A percentile compares a stretch with the other conserved stretches of the same genome.
Conservation (phyloP, 2,329 filamentous ascomycete genomes). For the Neoarthrinium moseri region DNA sequence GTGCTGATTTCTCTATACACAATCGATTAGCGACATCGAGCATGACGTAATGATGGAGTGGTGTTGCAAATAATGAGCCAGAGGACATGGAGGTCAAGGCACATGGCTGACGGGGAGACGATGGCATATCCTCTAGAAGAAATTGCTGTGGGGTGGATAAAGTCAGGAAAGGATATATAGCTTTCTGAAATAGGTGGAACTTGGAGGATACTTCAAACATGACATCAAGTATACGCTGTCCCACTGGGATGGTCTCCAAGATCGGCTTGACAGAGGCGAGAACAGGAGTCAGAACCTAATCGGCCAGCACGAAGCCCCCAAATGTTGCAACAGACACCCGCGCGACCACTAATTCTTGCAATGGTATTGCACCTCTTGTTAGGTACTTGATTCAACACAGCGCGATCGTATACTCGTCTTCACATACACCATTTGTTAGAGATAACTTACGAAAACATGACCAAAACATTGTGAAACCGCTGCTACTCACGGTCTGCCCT, state of each 20-base stretch:
- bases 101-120: conserved; percentile 54
- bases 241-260: conserved; percentile 49
- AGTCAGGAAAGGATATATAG: neutral
- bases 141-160: conserved; percentile 40
- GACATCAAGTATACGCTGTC: conserved; percentile 59
- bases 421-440: no score
- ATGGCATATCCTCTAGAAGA: conserved; percentile 68
- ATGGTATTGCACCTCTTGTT: no score
- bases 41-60: no score
- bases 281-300: conserved; percentile 66
- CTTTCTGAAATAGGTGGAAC: neutral
- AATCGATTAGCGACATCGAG: no score
- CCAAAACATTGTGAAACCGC: no score
- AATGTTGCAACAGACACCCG: conserved; percentile 66
- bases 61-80: conserved; percentile 52
- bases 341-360: no score
- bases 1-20: no score
- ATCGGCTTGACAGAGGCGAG: conserved; percentile 61
- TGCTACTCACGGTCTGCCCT: no score
- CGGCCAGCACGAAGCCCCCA: conserved; percentile 57
- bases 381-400: no score
- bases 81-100: conserved; percentile 45
- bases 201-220: conserved; percentile 53
- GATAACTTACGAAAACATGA: no score
- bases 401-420: no score